phyloP scores from a whole-genome alignment of 23 red algal genomes.

The Gracilaria gracilis region DNA sequence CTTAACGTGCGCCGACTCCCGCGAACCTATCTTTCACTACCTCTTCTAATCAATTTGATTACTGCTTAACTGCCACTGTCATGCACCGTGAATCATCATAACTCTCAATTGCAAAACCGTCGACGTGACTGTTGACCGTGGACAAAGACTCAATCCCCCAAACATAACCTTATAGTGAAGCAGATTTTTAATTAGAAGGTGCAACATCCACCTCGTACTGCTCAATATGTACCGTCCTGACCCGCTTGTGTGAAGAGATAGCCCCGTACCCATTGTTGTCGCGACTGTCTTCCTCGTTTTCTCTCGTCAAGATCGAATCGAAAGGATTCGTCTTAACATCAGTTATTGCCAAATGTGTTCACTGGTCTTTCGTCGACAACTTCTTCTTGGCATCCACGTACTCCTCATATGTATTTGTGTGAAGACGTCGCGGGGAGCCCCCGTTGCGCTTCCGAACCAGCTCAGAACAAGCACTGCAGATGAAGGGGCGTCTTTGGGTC shows the following conservation, averaged over 20 bases:
- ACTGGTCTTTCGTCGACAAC: not conserved
- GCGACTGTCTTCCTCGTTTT: not conserved
- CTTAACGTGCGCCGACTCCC: too few relatives aligned
- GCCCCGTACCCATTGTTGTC: not conserved
- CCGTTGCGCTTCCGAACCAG: not conserved
- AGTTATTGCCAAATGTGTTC: not conserved
- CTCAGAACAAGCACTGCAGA: not conserved
- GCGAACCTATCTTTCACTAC: too few relatives aligned
- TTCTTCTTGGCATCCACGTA: not conserved
- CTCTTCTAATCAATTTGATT: conserved; percentile 15
- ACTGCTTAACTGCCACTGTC: not conserved
- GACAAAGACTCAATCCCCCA: not conserved
- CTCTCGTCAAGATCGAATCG: not conserved
- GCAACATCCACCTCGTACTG: not conserved
- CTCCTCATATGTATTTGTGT: not conserved
- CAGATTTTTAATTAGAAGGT: conserved; percentile 17
- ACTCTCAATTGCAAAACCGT: not conserved
- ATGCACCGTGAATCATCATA: not conserved
- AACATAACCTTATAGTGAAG: not conserved
- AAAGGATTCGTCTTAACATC: not conserved
- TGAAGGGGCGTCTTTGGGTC: not conserved
- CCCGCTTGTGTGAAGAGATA: not conserved
- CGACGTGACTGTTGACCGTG: conserved; percentile 12
- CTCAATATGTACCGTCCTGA: not conserved
- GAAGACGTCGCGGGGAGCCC: not conserved